Percentiles rank a stretch among this genome's conserved stretches.
These are phyloP conservation scores for Ambrosia trifida DNA, from an alignment of 129 eudicot species.

Conservation along the genomic window DNA sequence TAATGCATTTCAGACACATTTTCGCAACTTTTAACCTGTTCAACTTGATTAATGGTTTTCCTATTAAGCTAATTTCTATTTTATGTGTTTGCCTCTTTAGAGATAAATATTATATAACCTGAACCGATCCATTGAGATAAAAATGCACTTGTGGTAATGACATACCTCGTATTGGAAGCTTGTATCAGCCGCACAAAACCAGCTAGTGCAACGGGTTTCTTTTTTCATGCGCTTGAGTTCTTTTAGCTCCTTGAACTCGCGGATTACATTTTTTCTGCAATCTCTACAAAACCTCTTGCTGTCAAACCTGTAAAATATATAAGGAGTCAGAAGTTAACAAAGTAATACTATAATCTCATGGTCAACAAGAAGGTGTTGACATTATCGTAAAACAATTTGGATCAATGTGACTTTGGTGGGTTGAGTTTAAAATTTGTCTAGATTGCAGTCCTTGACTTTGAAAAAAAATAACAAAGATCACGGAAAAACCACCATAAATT, in stretches of 20 bases:
- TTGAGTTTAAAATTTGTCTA: too few species aligned
- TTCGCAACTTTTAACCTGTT: neutral
- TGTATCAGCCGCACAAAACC: conserved; percentile 96
- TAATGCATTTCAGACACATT: neutral
- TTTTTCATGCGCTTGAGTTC: conserved; percentile 83
- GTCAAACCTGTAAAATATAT: conserved; percentile 66
- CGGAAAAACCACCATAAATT: conserved; percentile 8
- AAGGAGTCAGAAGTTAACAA: conserved; percentile 2
- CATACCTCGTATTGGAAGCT: conserved; percentile 91
- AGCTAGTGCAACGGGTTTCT: conserved; percentile 82
- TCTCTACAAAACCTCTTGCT: conserved; percentile 98
- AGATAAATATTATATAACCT: neutral
- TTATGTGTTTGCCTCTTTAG: neutral
- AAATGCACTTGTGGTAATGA: neutral
- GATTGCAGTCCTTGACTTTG: too few species aligned
- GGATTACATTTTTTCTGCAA: conserved; percentile 95
- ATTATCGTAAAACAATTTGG: neutral
- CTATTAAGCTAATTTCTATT: neutral
- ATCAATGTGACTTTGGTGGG: neutral
- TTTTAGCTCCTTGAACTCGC: conserved; percentile 95
- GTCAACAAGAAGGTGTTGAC: too few species aligned
- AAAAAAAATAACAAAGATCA: neutral
- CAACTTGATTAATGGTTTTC: neutral
- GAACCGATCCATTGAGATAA: neutral
- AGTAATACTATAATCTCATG: too few species aligned